These are phyloP conservation scores for Colletotrichum sp. DNA, from an alignment of 2,329 filamentous ascomycete genomes.

Conservation along the genomic window DNA sequence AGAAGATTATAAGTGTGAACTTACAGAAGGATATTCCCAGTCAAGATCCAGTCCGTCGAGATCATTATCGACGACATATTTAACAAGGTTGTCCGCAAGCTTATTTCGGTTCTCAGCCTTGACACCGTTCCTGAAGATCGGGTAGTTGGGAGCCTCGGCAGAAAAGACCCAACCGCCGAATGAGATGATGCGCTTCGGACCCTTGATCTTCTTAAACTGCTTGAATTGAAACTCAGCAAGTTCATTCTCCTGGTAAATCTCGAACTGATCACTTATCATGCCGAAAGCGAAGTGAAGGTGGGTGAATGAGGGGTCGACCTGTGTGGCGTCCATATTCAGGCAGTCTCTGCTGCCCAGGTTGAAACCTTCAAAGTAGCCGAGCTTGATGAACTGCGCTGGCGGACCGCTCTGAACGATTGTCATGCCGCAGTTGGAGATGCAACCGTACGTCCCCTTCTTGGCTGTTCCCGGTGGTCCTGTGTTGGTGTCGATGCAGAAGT, in stretches of 20 bases:
- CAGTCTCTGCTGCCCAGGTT: slow-evolving; percentile 22
- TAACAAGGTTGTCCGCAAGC: slow-evolving; percentile 25
- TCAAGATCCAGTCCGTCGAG: slow-evolving; percentile 33
- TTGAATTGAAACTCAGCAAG: slow-evolving; percentile 28
- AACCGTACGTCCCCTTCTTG: slow-evolving; percentile 24
- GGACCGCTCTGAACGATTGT: slow-evolving; percentile 1
- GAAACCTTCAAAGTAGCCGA: slow-evolving; percentile 38
- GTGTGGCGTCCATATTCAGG: slow-evolving; percentile 32
- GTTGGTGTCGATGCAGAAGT: slow-evolving; percentile 44
- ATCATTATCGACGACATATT: neutral
- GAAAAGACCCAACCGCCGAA: slow-evolving; percentile 49
- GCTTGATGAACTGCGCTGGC: neutral
- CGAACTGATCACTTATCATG: slow-evolving; percentile 24
- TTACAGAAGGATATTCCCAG: slow-evolving; percentile 14
- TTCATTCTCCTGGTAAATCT: neutral
- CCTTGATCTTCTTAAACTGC: slow-evolving; percentile 32
- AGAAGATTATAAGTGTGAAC: neutral
- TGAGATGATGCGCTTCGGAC: slow-evolving; percentile 43
- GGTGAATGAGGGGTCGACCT: slow-evolving; percentile 20
- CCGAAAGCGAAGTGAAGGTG: slow-evolving; percentile 39
- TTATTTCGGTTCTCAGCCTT: slow-evolving; percentile 19
- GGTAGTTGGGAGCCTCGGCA: slow-evolving; percentile 38
- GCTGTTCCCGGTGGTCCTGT: slow-evolving; percentile 25
- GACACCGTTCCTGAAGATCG: slow-evolving; percentile 40
- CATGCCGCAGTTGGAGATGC: slow-evolving; percentile 15